These are phyloP conservation scores for Talaromyces funiculosus DNA, from an alignment of 2,329 filamentous ascomycete species.

Conservation along the genomic window DNA sequence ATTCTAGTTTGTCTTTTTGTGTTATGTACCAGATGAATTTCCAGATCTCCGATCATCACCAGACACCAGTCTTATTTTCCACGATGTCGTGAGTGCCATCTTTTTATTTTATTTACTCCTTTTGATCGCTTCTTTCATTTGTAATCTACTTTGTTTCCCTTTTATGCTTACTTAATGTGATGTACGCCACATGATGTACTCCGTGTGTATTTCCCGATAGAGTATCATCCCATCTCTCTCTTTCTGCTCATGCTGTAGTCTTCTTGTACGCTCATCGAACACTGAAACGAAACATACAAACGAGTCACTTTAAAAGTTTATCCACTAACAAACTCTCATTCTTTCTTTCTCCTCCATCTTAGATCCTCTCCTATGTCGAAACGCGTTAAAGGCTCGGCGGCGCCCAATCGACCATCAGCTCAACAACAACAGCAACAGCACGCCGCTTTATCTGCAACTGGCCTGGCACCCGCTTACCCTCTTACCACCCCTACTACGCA, in stretches of 20 bases:
- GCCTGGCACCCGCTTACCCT: conserved; percentile 1
- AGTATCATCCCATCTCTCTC: neutral
- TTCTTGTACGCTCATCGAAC: neutral
- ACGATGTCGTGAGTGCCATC: conserved; percentile 37
- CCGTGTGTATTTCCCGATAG: neutral
- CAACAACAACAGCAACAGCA: conserved; percentile 40
- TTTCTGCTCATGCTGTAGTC: conserved; percentile 1
- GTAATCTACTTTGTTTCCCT: neutral
- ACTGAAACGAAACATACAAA: conserved; percentile 1
- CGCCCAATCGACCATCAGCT: conserved; percentile 32
- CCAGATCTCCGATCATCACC: conserved; percentile 27
- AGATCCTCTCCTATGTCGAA: conserved; percentile 40
- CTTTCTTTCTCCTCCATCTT: neutral
- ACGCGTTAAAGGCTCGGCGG: conserved; percentile 36
- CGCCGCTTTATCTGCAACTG: conserved; percentile 22
- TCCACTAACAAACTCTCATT: neutral
- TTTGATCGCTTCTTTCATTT: neutral
- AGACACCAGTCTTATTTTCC: conserved; percentile 24
- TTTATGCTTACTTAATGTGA: neutral
- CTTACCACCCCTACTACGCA: conserved; percentile 4
- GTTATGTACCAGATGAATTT: conserved; percentile 36
- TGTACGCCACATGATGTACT: conserved; percentile 1
- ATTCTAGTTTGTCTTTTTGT: conserved; percentile 22
- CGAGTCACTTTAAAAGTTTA: neutral
- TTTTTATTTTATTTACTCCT: neutral